phyloP scores from a whole-genome alignment of 2,329 filamentous ascomycete genomes.

The Cladophialophora bantiana region DNA sequence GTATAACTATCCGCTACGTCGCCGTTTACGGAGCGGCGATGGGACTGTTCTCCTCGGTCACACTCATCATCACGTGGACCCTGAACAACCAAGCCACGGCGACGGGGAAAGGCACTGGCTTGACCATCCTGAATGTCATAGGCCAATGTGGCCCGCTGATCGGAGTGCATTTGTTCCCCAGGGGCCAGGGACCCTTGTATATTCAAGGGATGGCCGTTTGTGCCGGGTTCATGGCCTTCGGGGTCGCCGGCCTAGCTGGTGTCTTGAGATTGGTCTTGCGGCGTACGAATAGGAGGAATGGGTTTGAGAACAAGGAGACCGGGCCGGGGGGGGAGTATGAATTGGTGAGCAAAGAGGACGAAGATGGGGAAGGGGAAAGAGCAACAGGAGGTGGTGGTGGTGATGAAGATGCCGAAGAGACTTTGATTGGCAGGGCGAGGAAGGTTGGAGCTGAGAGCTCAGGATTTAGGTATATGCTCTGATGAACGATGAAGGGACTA shows the following conservation, averaged over 20 bases:
- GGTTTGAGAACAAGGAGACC: neutral
- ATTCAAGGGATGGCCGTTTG: slow-evolving; percentile 68
- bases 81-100: slow-evolving; percentile 81
- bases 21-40: slow-evolving; percentile 78
- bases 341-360: slow-evolving; percentile 41
- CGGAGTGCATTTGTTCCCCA: slow-evolving; percentile 71
- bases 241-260: slow-evolving; percentile 64
- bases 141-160: slow-evolving; percentile 80
- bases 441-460: slow-evolving; percentile 24
- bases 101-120: slow-evolving; percentile 74
- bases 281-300: slow-evolving; percentile 59
- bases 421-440: slow-evolving; percentile 45
- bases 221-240: slow-evolving; percentile 65
- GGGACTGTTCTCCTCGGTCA: slow-evolving; percentile 85
- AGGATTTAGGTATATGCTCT: slow-evolving; percentile 36
- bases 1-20: slow-evolving; percentile 65
- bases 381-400: slow-evolving; percentile 26
- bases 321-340: slow-evolving; percentile 51
- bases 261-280: slow-evolving; percentile 62
- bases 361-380: slow-evolving; percentile 51
- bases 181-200: slow-evolving; percentile 66
- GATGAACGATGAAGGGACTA: slow-evolving; percentile 9
- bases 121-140: slow-evolving; percentile 80
- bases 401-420: slow-evolving; percentile 52
- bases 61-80: slow-evolving; percentile 84